These are phyloP conservation scores for Lachancea thermotolerans DNA, from an alignment of 805 yeast species.

Conservation along the genomic window DNA sequence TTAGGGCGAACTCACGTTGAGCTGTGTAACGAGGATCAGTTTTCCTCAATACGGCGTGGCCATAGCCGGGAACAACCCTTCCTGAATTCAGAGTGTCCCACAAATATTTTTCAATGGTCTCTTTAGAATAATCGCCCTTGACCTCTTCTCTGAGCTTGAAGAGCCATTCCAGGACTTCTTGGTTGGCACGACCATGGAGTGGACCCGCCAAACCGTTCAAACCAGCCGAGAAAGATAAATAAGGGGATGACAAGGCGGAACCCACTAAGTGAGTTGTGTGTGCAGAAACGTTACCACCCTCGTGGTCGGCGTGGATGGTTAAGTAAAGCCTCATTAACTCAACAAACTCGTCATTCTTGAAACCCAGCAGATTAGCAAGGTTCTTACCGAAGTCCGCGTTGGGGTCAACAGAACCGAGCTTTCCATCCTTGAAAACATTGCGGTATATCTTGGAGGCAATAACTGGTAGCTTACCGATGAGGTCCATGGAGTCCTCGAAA, in stretches of 20 bases:
- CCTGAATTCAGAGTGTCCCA: constrained; percentile 68
- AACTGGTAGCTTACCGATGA: constrained; percentile 73
- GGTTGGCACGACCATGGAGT: constrained; percentile 79
- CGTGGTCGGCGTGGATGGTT: constrained; percentile 82
- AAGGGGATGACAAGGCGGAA: constrained; percentile 72
- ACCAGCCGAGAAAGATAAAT: constrained; percentile 70
- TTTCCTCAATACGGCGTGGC: constrained; percentile 79
- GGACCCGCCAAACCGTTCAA: constrained; percentile 83
- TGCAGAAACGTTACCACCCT: constrained; percentile 81
- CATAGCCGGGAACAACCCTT: constrained; percentile 82
- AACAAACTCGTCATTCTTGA: constrained; percentile 59
- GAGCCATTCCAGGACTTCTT: constrained; percentile 79
- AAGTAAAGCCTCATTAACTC: constrained; percentile 77
- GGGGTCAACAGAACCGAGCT: constrained; percentile 44
- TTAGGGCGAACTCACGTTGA: constrained; percentile 73
- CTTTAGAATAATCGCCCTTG: constrained; percentile 60
- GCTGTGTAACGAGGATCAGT: constrained; percentile 86
- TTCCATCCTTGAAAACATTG: constrained; percentile 79
- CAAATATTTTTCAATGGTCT: constrained; percentile 58
- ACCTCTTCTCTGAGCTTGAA: constrained; percentile 53
- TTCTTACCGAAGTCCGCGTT: constrained; percentile 61
- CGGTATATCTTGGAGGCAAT: constrained; percentile 81
- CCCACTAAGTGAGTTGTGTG: constrained; percentile 81
- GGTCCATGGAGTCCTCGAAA: constrained; percentile 72
- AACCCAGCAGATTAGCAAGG: constrained; percentile 52